Conservation (phyloP, 2,329 filamentous ascomycete genomes). For the Penicillium freii region DNA sequence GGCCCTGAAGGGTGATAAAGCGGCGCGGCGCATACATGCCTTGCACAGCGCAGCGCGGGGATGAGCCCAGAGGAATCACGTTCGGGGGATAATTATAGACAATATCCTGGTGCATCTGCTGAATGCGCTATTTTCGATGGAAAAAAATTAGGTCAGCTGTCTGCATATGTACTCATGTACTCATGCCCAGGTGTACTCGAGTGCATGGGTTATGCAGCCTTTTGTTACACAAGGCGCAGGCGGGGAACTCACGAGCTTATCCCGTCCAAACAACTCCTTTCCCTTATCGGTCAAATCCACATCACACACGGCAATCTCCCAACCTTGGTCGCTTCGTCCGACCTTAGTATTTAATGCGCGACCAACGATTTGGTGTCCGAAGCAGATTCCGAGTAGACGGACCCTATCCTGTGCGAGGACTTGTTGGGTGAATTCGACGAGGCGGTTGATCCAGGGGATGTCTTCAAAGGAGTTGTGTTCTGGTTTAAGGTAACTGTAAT, state of each 20-base stretch:
- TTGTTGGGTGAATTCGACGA: conserved; percentile 66
- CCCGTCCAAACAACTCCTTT: conserved; percentile 66
- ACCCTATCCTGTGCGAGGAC: conserved; percentile 63
- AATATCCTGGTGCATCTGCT: conserved; percentile 85
- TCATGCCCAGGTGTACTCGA: neutral
- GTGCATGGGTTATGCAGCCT: neutral
- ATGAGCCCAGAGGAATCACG: conserved; percentile 63
- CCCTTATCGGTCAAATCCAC: conserved; percentile 68
- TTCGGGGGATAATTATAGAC: conserved; percentile 63
- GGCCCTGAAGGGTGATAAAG: conserved; percentile 77
- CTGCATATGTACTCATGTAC: neutral
- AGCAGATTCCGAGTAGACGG: conserved; percentile 76
- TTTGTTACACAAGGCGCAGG: neutral
- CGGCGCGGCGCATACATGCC: conserved; percentile 69
- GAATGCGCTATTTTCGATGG: conserved; percentile 46
- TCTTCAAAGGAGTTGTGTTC: conserved; percentile 72
- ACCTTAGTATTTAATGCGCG: conserved; percentile 69
- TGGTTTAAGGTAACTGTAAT: conserved; percentile 27
- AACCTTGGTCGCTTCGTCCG: conserved; percentile 64
- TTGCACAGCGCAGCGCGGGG: conserved; percentile 69
- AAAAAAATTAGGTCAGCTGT: neutral
- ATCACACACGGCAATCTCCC: conserved; percentile 76
- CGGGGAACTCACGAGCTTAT: conserved; percentile 54
- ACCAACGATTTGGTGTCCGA: conserved; percentile 82
- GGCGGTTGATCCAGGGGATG: conserved; percentile 70